These are phyloP conservation scores for Flaveria bidentis DNA, from an alignment of 129 eudicot genomes.

Conservation along the genomic window DNA sequence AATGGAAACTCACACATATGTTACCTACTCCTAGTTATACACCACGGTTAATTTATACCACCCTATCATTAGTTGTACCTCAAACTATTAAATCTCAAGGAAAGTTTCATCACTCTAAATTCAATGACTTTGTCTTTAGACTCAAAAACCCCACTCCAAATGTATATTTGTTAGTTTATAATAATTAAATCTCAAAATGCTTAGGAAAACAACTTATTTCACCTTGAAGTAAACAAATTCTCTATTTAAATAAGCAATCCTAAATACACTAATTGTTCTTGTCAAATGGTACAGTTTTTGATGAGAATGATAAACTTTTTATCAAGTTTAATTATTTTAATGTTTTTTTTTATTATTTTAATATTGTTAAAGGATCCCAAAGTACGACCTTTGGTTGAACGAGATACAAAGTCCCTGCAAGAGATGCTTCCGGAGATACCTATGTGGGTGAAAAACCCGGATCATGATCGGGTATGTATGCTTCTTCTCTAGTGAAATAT, in stretches of 20 bases:
- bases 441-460: conserved; percentile 90
- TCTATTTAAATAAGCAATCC: background rate
- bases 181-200: background rate
- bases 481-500: background rate
- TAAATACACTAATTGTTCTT: background rate
- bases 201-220: background rate
- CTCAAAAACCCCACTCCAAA: too few relatives aligned
- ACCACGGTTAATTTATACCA: too few relatives aligned
- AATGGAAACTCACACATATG: too few relatives aligned
- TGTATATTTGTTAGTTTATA: background rate
- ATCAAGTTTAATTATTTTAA: background rate
- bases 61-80: too few relatives aligned
- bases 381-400: conserved; percentile 69
- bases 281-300: background rate
- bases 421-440: conserved; percentile 81
- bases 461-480: conserved; percentile 81
- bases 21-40: too few relatives aligned
- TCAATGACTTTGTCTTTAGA: too few relatives aligned
- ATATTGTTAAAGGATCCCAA: conserved; percentile 58
- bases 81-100: too few relatives aligned
- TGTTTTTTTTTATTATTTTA: background rate
- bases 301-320: background rate
- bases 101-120: too few relatives aligned
- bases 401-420: conserved; percentile 55
- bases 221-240: background rate